Evolutionary conservation across 495 filamentous ascomycete species (phyloP).

Genomic region (Penicillium atrosanguineum): DNA sequence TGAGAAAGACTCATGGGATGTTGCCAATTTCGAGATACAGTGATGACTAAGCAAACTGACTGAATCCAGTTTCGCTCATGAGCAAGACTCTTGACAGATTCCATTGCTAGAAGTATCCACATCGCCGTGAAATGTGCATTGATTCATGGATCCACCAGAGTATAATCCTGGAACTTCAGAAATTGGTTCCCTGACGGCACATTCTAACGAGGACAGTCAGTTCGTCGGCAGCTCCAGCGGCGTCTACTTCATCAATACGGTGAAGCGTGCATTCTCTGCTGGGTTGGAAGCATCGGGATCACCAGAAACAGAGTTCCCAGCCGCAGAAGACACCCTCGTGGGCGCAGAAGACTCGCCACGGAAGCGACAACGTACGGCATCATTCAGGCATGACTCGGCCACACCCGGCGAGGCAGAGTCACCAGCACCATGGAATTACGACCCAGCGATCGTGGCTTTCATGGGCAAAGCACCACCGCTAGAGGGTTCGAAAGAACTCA

Average conservation of each 20-base stretch:
- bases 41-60: neutral
- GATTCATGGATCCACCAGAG: constrained; percentile 33
- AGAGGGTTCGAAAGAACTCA: constrained; percentile 28
- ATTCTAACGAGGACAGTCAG: constrained; percentile 42
- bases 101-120: neutral
- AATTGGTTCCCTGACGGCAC: constrained; percentile 39
- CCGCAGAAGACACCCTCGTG: constrained; percentile 39
- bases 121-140: constrained; percentile 14
- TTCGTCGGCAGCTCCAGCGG: constrained; percentile 45
- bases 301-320: constrained; percentile 31
- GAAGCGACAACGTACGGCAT: constrained; percentile 19
- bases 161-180: constrained; percentile 30
- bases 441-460: constrained; percentile 23
- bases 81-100: neutral
- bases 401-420: constrained; percentile 10
- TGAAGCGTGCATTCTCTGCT: constrained; percentile 38
- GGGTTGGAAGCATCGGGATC: constrained; percentile 19
- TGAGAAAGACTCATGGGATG: too few relatives aligned
- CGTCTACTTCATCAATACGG: constrained; percentile 45
- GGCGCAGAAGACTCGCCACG: constrained; percentile 28
- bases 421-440: constrained; percentile 32
- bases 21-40: neutral
- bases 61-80: neutral
- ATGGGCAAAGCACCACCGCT: constrained; percentile 33
- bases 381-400: constrained; percentile 10